A percentile compares a stretch with the other conserved stretches of the same genome.
Evolutionary conservation across 2,329 filamentous ascomycete species (phyloP).

Genomic region (Ophiostoma sp.): DNA sequence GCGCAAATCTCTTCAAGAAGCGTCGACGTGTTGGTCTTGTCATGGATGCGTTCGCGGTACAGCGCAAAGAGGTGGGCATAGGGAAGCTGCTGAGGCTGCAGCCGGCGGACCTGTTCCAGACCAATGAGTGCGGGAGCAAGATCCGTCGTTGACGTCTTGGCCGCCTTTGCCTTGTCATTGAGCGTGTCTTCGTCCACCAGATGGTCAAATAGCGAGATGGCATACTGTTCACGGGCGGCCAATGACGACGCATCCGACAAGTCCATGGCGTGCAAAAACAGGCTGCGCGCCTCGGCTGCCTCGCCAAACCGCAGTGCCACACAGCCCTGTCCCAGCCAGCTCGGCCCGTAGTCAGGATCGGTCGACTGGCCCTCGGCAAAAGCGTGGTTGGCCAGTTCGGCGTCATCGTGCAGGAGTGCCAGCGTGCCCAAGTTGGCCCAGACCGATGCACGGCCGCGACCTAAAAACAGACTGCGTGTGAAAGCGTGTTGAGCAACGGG

Average conservation of each 20-base stretch:
- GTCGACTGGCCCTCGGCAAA: constrained; percentile 91
- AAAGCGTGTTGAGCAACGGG: constrained; percentile 91
- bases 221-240: constrained; percentile 75
- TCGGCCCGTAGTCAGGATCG: constrained; percentile 89
- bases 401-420: constrained; percentile 80
- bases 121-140: constrained; percentile 88
- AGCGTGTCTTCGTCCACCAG: constrained; percentile 52
- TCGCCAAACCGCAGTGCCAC: constrained; percentile 78
- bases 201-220: constrained; percentile 79
- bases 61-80: constrained; percentile 78
- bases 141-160: constrained; percentile 54
- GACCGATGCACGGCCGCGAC: constrained; percentile 77
- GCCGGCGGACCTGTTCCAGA: constrained; percentile 73
- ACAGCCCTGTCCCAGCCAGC: constrained; percentile 91
- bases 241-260: constrained; percentile 77
- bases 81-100: constrained; percentile 68
- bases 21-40: constrained; percentile 63
- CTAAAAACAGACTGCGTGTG: constrained; percentile 86
- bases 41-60: constrained; percentile 76
- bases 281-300: constrained; percentile 70
- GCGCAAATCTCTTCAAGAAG: constrained; percentile 67
- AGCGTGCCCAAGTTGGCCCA: constrained; percentile 93
- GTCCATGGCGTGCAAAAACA: constrained; percentile 94
- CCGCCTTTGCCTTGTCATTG: constrained; percentile 51
- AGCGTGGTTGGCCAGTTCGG: constrained; percentile 81